Conservation (phyloP, 2,329 filamentous ascomycete genomes). For the Colletotrichum eremochloae region DNA sequence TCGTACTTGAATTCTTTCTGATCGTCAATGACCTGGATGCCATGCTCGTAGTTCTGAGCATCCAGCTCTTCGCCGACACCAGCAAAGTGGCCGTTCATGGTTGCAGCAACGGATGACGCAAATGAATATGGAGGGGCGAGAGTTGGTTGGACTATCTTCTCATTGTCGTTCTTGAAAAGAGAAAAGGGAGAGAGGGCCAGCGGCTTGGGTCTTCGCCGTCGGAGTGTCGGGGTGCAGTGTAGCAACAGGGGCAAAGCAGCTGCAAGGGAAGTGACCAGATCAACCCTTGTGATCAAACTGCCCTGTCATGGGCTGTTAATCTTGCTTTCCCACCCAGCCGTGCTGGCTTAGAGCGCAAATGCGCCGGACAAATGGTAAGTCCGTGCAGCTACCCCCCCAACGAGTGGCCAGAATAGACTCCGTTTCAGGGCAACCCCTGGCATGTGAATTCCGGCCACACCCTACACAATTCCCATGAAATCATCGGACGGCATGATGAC, state of each 20-base stretch:
- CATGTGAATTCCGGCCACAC: constrained; percentile 32
- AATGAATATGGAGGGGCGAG: constrained; percentile 24
- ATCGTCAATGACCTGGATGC: constrained; percentile 96
- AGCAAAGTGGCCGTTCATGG: constrained; percentile 86
- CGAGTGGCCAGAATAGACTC: constrained; percentile 22
- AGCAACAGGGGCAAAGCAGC: constrained; percentile 33
- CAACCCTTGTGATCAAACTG: constrained; percentile 40
- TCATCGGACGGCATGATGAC: constrained; percentile 40
- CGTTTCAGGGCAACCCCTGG: constrained; percentile 40
- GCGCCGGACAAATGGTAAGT: constrained; percentile 41
- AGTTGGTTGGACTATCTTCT: constrained; percentile 27
- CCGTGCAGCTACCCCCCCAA: constrained; percentile 18
- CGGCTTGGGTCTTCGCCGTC: constrained; percentile 8
- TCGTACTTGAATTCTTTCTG: constrained; percentile 96
- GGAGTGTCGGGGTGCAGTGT: constrained; percentile 10
- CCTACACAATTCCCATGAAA: constrained; percentile 5
- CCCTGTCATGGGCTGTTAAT: constrained; percentile 40
- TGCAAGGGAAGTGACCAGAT: constrained; percentile 40
- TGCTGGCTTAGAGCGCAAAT: constrained; percentile 19
- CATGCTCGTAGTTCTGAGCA: constrained; percentile 84
- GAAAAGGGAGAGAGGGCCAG: constrained; percentile 14
- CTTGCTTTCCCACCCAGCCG: constrained; percentile 33
- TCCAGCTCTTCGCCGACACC: constrained; percentile 75
- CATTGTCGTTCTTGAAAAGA: constrained; percentile 31
- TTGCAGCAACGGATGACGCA: constrained; percentile 44